Base-by-base conservation (phyloP, 208 protist species). In the Leishmania major region DNA sequence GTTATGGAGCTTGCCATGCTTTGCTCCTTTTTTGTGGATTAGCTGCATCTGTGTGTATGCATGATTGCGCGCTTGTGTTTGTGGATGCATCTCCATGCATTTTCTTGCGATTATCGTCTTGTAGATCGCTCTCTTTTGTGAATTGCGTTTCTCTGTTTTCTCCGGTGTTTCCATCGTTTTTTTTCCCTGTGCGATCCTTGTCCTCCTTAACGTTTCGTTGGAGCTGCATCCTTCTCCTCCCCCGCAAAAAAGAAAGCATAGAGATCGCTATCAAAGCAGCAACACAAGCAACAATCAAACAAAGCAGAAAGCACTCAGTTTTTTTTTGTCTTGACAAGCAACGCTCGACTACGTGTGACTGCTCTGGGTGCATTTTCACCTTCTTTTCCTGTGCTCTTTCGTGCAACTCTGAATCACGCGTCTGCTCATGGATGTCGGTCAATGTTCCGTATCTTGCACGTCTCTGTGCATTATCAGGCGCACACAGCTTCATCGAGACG, bases 111-210 rank as follows among this genome's bases (percentile, higher is more conserved):
- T 57, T 47, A 82, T 70, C 64, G 67, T 74, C 40, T 66, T 53
- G 73, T 84, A 40, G 72, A 78, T 62, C 71, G 25, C 81, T 60
- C 72, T 49, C 45, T 49, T 74, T 74, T 22, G 31, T 37, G 25
- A 82, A 59, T 49, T 47, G 22, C 57, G 47, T 67, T 86, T 79
- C 55, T 51, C 57, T 37, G 15, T 47, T 53, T 53, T 47, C 43
- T 45, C 25, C 75, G 49, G 51, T 64, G 81, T 64, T 75, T 19
- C 59, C 28, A 10, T 53, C 72, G 31, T 51, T 45, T 40, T 37
- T 83, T 49, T 47, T 78, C 47, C 25, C 2, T 35, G 35, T 22
- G 40, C 25, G 5, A 51, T 74, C 1, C 43, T 51, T 25, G 22
- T 53, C 28, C 43, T 55, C 25, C 10, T 15, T 11, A 8, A 17